These are phyloP conservation scores for Paecilomyces formosus DNA, from an alignment of 2,329 filamentous ascomycete species.

Conservation along the genomic window DNA sequence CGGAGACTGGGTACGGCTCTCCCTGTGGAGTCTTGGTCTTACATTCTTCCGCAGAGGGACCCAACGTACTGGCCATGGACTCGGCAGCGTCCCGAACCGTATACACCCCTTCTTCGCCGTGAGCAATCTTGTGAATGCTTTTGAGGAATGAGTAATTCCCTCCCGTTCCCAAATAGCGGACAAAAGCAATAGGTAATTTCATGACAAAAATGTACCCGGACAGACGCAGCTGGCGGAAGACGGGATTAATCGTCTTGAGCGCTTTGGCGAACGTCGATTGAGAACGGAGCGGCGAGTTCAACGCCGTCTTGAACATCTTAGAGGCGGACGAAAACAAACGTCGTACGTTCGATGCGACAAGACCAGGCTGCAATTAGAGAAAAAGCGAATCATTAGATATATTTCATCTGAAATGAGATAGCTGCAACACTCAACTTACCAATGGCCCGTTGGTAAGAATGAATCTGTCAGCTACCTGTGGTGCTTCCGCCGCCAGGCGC, in stretches of 20 bases:
- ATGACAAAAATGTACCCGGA: constrained; percentile 52
- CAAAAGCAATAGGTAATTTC: constrained; percentile 41
- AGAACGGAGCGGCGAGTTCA: constrained; percentile 36
- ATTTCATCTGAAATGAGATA: neutral
- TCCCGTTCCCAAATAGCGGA: constrained; percentile 38
- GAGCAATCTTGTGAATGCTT: constrained; percentile 30
- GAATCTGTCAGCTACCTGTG: constrained; percentile 48
- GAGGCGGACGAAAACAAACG: constrained; percentile 34
- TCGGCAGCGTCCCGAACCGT: constrained; percentile 34
- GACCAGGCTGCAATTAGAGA: constrained; percentile 26
- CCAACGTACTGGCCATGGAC: constrained; percentile 44
- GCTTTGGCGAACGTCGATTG: constrained; percentile 40
- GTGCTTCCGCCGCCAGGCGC: constrained; percentile 52
- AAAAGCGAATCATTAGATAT: neutral
- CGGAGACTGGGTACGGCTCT: constrained; percentile 34
- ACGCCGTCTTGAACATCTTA: constrained; percentile 46
- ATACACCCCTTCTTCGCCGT: constrained; percentile 25
- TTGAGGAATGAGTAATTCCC: constrained; percentile 44
- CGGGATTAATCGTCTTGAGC: constrained; percentile 35
- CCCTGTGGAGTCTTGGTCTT: constrained; percentile 20
- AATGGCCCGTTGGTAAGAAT: constrained; percentile 48
- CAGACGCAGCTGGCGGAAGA: constrained; percentile 40
- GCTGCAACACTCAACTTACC: constrained; percentile 39
- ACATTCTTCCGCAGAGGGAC: constrained; percentile 43
- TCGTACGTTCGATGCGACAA: constrained; percentile 35